Conservation (phyloP, 2,329 filamentous ascomycete species). For the Diaporthe sp. region DNA sequence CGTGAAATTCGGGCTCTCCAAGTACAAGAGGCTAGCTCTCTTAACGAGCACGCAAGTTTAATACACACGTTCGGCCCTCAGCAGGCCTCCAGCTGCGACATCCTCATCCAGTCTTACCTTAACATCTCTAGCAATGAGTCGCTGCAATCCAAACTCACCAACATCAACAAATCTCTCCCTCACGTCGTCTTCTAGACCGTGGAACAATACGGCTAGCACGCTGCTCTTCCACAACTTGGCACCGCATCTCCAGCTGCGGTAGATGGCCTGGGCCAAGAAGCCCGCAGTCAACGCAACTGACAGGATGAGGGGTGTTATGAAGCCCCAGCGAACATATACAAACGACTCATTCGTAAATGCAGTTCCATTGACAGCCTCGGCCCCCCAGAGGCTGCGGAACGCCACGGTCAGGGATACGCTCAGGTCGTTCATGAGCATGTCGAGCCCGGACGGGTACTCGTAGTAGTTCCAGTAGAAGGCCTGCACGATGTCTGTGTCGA, state of each 20-base stretch:
- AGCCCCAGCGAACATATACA: constrained; percentile 54
- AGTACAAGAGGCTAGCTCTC: not conserved
- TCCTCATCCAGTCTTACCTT: constrained; percentile 48
- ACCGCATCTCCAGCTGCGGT: constrained; percentile 45
- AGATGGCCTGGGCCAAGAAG: constrained; percentile 50
- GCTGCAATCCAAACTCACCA: constrained; percentile 45
- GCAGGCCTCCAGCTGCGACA: not conserved
- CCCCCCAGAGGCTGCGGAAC: constrained; percentile 50
- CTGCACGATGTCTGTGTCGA: constrained; percentile 54
- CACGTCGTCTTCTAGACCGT: constrained; percentile 51
- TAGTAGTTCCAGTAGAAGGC: constrained; percentile 58
- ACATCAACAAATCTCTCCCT: constrained; percentile 45
- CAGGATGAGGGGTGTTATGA: constrained; percentile 50
- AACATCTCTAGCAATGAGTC: constrained; percentile 45
- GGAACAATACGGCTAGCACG: constrained; percentile 52
- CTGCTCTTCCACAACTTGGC: constrained; percentile 54
- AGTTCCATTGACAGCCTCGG: constrained; percentile 48
- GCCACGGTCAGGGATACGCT: constrained; percentile 53
- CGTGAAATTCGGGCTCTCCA: not conserved
- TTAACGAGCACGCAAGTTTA: not conserved
- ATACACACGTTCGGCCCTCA: constrained; percentile 17
- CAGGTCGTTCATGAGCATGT: constrained; percentile 53
- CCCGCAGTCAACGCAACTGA: constrained; percentile 49
- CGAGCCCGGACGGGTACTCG: constrained; percentile 51
- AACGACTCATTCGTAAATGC: constrained; percentile 50